phyloP scores from a whole-genome alignment of 2,329 filamentous ascomycete genomes.

The Diplocarpon rosae region DNA sequence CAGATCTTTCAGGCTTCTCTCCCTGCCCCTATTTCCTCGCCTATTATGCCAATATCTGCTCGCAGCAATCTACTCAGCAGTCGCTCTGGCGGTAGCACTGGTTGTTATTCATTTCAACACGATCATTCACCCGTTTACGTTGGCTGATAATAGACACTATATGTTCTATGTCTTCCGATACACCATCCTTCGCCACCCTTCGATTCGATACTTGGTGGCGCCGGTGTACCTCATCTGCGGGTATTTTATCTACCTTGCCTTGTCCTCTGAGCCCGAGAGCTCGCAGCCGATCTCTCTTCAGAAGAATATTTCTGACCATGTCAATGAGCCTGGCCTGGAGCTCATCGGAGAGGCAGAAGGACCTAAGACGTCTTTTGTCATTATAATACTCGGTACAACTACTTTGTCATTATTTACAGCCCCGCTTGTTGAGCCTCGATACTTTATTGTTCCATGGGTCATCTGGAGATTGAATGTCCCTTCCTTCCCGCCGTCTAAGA shows the following conservation, averaged over 20 bases:
- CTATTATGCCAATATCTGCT: conserved; percentile 10
- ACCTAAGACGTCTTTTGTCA: conserved; percentile 39
- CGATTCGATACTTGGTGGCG: conserved; percentile 55
- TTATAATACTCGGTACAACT: conserved; percentile 57
- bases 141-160: conserved; percentile 95
- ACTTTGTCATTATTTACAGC: conserved; percentile 73
- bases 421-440: conserved; percentile 86
- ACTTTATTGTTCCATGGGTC: conserved; percentile 92
- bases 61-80: background rate
- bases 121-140: conserved; percentile 86
- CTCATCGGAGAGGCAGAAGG: conserved; percentile 6
- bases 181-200: conserved; percentile 55
- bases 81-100: conserved; percentile 25
- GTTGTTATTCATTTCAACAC: conserved; percentile 69
- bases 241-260: conserved; percentile 54
- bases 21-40: conserved; percentile 14
- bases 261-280: conserved; percentile 35
- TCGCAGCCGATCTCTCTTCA: conserved; percentile 13
- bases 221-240: conserved; percentile 60
- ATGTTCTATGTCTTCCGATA: conserved; percentile 93
- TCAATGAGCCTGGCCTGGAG: background rate
- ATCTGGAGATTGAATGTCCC: conserved; percentile 81
- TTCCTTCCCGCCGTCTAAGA: conserved; percentile 42
- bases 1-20: conserved; percentile 22
- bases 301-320: conserved; percentile 4